phyloP scores from a whole-genome alignment of 176 grass and related monocot species.

The Carex cristatella region DNA sequence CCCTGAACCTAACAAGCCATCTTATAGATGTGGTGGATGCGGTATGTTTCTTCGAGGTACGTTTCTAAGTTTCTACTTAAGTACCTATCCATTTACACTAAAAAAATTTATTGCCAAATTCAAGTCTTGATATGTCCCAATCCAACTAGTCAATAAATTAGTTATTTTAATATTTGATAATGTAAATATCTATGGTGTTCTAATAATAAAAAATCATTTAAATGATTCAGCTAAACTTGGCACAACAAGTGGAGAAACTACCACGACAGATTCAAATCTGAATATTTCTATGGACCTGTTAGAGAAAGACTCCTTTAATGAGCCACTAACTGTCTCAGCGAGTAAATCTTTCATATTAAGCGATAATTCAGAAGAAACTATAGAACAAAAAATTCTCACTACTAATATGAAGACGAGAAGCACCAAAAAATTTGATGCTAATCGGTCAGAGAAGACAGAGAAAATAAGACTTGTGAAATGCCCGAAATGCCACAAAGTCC shows the following conservation, averaged over 20 bases:
- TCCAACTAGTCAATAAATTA: neutral
- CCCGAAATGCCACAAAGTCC: conserved; percentile 63
- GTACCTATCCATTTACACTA: neutral
- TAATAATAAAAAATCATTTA: conserved; percentile 15
- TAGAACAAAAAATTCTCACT: conserved; percentile 2
- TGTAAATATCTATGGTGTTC: conserved; percentile 3
- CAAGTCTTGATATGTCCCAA: neutral
- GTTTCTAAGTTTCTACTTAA: conserved; percentile 16
- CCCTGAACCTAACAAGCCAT: conserved; percentile 41
- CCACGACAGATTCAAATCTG: conserved; percentile 23
- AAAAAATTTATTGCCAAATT: neutral
- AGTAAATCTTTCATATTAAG: conserved; percentile 4
- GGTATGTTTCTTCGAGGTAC: conserved; percentile 69
- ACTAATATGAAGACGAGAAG: neutral
- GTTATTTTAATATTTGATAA: neutral
- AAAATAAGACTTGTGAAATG: conserved; percentile 87
- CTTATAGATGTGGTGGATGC: conserved; percentile 74
- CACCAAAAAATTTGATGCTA: neutral
- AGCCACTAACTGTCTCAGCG: neutral
- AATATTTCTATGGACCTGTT: conserved; percentile 21
- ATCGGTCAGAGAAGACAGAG: neutral
- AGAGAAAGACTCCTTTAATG: conserved; percentile 12
- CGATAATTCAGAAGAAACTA: neutral
- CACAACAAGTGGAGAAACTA: conserved; percentile 21
- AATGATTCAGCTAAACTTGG: conserved; percentile 54